These are phyloP conservation scores for Thalassiosira oceanica DNA, from an alignment of 352 stramenopile genomes.

Conservation along the genomic window DNA sequence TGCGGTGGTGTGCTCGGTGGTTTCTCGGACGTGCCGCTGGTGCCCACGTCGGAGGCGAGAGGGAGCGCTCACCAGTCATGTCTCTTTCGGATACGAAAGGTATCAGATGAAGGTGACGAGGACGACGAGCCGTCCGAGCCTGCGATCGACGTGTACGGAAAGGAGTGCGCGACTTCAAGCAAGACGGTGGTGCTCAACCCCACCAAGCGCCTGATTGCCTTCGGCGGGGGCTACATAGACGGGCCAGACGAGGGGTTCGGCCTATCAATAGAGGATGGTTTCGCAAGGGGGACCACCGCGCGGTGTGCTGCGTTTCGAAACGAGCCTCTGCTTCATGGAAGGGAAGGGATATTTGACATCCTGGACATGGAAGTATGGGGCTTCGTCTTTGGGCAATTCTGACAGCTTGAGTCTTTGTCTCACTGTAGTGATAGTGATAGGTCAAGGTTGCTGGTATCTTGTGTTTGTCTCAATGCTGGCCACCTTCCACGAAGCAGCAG, in stretches of 20 bases:
- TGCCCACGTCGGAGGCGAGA: conserved; percentile 8
- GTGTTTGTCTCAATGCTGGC: too few relatives aligned
- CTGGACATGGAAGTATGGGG: conserved; percentile 51
- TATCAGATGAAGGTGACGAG: background rate
- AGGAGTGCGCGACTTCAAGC: background rate
- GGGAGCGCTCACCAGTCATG: conserved; percentile 21
- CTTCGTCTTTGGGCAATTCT: conserved; percentile 48
- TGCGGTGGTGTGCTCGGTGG: conserved; percentile 33
- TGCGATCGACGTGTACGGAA: conserved; percentile 2
- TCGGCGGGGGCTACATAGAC: conserved; percentile 19
- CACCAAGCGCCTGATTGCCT: conserved; percentile 36
- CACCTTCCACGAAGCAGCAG: too few relatives aligned
- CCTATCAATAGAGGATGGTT: conserved; percentile 42
- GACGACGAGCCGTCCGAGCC: background rate
- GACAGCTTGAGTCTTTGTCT: too few relatives aligned
- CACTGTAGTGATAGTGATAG: too few relatives aligned
- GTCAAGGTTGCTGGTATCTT: too few relatives aligned
- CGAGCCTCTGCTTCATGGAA: conserved; percentile 31
- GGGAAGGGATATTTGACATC: conserved; percentile 43
- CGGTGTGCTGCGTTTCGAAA: conserved; percentile 40
- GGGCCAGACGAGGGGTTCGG: conserved; percentile 35
- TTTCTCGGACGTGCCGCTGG: conserved; percentile 32
- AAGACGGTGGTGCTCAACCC: conserved; percentile 41
- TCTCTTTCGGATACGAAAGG: conserved; percentile 30
- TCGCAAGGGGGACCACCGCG: conserved; percentile 38